Evolutionary conservation across 192 early-diverging fungal species (phyloP), one percentile per base, ranked within the genome.

Genomic region (Backusella psychrophila): DNA sequence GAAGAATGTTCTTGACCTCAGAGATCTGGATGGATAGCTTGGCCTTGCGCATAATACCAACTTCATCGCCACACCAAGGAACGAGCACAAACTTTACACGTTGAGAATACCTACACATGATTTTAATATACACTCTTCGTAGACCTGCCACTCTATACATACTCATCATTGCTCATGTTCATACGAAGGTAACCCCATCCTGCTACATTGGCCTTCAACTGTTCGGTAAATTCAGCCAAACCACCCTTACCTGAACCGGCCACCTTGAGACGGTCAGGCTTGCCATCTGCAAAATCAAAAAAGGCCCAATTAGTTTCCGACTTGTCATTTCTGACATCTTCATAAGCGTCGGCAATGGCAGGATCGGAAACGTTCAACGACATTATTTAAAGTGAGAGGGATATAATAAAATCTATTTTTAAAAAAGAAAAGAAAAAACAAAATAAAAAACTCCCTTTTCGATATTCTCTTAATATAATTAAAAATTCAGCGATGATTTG

Each of bases 31-130:
- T 83, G 23, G 90, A 87, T 23, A 96, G 83, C 82, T 92, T 93
- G 63, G 93, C 94, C 71, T 89, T 90, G 12, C 93, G 86, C 93
- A 95, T 94, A 38, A 94, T 85, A 75, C 89, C 89, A 7, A 94
- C 89, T 15, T 83, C 39, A 14, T 85, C 78, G 35, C 93, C 93
- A 75, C 91, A 93, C 93, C 90, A 93, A 31, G 83, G 83, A 0
- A 93, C 75, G 0, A 93, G 72, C 19, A 93, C 83, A 77, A 90
- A 93, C 81, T 91, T 91, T 75, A 84, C 79, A 38, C 92, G 82
- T 39, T 87, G 87, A 9, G 90, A 90, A 70, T 86, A 85, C 52
- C 77, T 87, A 71, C 8, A 68, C 39, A 19, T 3, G 11, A 0
- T 3, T 11, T 26, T 71, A 53, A 4, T 46, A 66, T 21, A 59